Base-by-base conservation (phyloP, 2,329 filamentous ascomycete genomes). In the Beauveria sp. region DNA sequence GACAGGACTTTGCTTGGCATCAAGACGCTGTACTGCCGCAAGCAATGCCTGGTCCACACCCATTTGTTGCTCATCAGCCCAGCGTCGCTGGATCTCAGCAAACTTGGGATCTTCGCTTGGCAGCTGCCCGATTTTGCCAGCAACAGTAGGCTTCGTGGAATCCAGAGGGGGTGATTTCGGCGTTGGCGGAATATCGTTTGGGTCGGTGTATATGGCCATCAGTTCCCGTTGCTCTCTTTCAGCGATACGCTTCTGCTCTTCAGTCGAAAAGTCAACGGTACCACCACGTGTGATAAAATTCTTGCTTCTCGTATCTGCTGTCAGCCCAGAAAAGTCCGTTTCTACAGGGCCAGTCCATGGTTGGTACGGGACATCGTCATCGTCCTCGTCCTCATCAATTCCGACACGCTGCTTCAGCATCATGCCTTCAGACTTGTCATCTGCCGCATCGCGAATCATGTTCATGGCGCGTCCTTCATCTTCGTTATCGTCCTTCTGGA, bases 361-460 rank as follows among this genome's bases (percentile, higher is more conserved):
- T 58, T 78, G 76, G 61, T 83, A 79, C 5, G 79, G 77, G 52
- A 79, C 68, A 59, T 84, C 82, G 26, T 83, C 81, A 1, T 88
- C 84, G 12, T 86, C 81, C 0, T 86, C 82, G 2, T 84, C 82
- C 50, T 79, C 76, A 30, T 78, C 77, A 8, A 79, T 75, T 51
- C 70, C 64, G 22, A 70, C 72, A n/a, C 80, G 77, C 64, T 80
- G 79, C 67, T 85, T 87, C 57, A 87, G 75, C 66, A 88, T 85
- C 77, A 88, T 85, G 54, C 89, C 87, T 68, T 90, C 90, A 5
- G 85, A 86, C 55, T 85, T 85, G 67, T 90, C 87, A 69, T 92
- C 89, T 34, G 83, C 82, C 4, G 87, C 87, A 71, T 92, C 88
- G 54, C 84, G 84, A 46, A 87, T 82, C 80, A 90, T 86, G 67